Evolutionary conservation across 805 yeast species (phyloP).

Genomic region (Saccharomycopsis sp.): DNA sequence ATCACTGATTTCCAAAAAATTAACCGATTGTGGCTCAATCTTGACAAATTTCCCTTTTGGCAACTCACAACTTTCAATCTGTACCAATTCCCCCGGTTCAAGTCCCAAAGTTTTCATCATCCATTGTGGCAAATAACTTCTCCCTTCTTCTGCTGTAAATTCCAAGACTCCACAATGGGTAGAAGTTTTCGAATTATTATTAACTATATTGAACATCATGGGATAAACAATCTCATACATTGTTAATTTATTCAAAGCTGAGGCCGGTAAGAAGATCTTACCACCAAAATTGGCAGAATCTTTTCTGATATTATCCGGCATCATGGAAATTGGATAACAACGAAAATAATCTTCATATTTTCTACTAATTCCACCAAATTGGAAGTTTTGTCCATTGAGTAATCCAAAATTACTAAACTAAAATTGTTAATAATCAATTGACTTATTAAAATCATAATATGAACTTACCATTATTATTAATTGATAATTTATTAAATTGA

Average conservation of each 20-base stretch:
- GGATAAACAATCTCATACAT: constrained; percentile 92
- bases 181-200: constrained; percentile 30
- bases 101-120: constrained; percentile 72
- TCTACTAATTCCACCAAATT: no score
- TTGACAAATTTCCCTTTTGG: constrained; percentile 85
- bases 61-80: constrained; percentile 60
- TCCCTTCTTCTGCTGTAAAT: constrained; percentile 94
- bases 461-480: background rate
- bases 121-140: constrained; percentile 94
- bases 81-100: constrained; percentile 72
- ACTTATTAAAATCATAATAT: background rate
- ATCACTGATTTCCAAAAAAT: constrained; percentile 85
- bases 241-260: constrained; percentile 79
- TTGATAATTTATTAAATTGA: no score
- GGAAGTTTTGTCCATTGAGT: background rate
- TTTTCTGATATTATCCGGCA: constrained; percentile 54
- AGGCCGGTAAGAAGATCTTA: constrained; percentile 88
- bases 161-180: constrained; percentile 95
- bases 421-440: background rate
- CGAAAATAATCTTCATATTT: constrained; percentile 78
- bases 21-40: constrained; percentile 90
- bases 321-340: constrained; percentile 83
- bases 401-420: constrained; percentile 8
- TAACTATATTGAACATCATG: constrained; percentile 77
- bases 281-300: constrained; percentile 89